A percentile compares a stretch with the other conserved stretches of the same genome.
phyloP scores from a whole-genome alignment of 1,284 basidiomycete genomes.

The Agroathelia rolfsii region DNA sequence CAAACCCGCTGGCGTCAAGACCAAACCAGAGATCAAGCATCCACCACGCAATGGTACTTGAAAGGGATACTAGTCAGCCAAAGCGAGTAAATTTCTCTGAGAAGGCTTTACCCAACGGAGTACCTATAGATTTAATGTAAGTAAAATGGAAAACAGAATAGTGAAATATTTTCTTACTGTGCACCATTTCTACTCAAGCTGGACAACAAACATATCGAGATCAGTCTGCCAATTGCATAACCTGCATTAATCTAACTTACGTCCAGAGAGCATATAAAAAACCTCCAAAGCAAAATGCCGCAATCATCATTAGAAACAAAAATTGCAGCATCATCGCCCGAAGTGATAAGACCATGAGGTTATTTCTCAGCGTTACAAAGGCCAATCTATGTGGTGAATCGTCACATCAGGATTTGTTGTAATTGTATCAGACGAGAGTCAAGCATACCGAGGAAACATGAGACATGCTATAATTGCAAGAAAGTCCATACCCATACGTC shows the following conservation, averaged over 20 bases:
- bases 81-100: slow-evolving; percentile 5
- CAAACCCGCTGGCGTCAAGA: slow-evolving; percentile 80
- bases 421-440: slow-evolving; percentile 1
- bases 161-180: slow-evolving; percentile 27
- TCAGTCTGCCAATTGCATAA: too few relatives aligned
- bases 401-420: background rate
- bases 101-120: slow-evolving; percentile 28
- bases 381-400: slow-evolving; percentile 42
- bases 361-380: slow-evolving; percentile 83
- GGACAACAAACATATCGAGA: slow-evolving; percentile 8
- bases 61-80: slow-evolving; percentile 8
- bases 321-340: slow-evolving; percentile 80
- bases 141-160: slow-evolving; percentile 1
- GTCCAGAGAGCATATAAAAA: slow-evolving; percentile 90
- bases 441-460: slow-evolving; percentile 69
- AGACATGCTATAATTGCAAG: slow-evolving; percentile 75
- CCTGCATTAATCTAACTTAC: too few relatives aligned
- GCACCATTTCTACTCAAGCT: slow-evolving; percentile 53
- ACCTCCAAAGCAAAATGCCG: slow-evolving; percentile 81
- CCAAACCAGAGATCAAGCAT: slow-evolving; percentile 87
- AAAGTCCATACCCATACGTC: slow-evolving; percentile 57
- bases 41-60: slow-evolving; percentile 76
- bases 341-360: slow-evolving; percentile 71
- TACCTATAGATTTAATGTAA: slow-evolving; percentile 27
- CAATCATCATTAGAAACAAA: slow-evolving; percentile 73